These are phyloP conservation scores for Stemphylium beticola DNA, from an alignment of 2,329 filamentous ascomycete species.

Conservation along the genomic window DNA sequence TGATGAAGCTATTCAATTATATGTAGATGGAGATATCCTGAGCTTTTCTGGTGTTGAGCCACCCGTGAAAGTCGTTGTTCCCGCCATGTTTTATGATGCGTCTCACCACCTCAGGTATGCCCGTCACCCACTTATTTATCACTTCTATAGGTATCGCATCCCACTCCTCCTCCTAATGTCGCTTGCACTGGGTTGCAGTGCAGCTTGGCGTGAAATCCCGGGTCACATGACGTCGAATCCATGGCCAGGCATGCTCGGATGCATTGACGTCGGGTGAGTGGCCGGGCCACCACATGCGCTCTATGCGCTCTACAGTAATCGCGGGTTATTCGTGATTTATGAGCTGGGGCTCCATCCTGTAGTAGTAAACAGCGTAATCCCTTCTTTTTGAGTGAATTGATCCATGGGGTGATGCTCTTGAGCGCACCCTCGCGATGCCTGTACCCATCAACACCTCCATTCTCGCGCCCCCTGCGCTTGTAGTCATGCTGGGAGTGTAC, in stretches of 20 bases:
- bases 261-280: conserved; percentile 15
- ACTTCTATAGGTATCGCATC: conserved; percentile 6
- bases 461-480: background rate
- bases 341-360: conserved; percentile 12
- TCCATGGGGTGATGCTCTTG: conserved; percentile 4
- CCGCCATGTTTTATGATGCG: conserved; percentile 6
- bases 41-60: background rate
- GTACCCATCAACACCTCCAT: conserved; percentile 1
- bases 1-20: background rate
- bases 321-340: conserved; percentile 5
- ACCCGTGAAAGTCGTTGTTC: conserved; percentile 14
- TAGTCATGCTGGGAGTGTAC: too few relatives aligned
- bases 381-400: conserved; percentile 3
- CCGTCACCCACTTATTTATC: conserved; percentile 9
- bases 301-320: conserved; percentile 6
- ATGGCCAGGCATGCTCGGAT: conserved; percentile 14
- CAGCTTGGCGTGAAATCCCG: conserved; percentile 6
- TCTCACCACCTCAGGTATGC: conserved; percentile 1
- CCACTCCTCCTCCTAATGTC: conserved; percentile 1
- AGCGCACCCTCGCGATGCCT: conserved; percentile 6
- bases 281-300: conserved; percentile 11
- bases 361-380: background rate
- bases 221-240: conserved; percentile 6
- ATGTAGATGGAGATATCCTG: background rate
- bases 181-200: background rate